Conservation (phyloP, 2,329 filamentous ascomycete species). For the Monosporascus sp. region DNA sequence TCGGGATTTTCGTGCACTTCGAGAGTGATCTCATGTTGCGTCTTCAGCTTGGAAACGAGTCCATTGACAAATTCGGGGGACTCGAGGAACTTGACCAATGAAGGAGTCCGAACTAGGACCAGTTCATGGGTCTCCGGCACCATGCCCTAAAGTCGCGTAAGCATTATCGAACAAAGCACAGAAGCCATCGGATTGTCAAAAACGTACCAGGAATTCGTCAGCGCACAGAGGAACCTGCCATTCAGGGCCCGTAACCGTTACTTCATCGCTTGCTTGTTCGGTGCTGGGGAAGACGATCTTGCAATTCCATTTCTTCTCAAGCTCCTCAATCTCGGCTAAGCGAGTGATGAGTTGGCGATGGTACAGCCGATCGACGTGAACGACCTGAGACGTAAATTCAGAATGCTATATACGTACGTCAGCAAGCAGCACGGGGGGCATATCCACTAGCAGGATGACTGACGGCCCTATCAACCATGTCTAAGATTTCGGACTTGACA, state of each 20-base stretch:
- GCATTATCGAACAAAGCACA: constrained; percentile 6
- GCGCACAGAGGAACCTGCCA: constrained; percentile 98
- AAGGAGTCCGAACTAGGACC: constrained; percentile 69
- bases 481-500: constrained; percentile 97
- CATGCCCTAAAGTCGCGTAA: constrained; percentile 64
- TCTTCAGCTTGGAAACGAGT: constrained; percentile 77
- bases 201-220: constrained; percentile 78
- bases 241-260: constrained; percentile 92
- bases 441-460: constrained; percentile 28
- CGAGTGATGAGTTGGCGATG: constrained; percentile 90
- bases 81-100: constrained; percentile 76
- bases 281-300: constrained; percentile 98
- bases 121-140: constrained; percentile 95
- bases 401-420: constrained; percentile 60
- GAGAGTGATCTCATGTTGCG: constrained; percentile 87
- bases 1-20: constrained; percentile 63
- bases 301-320: constrained; percentile 99
- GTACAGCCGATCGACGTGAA: constrained; percentile 90
- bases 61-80: constrained; percentile 77
- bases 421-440: constrained; percentile 6
- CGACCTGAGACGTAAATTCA: constrained; percentile 91
- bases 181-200: neutral
- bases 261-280: constrained; percentile 92
- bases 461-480: constrained; percentile 95
- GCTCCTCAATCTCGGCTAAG: constrained; percentile 82